Base-by-base conservation (phyloP, 2,329 filamentous ascomycete genomes). In the Truncatella angustata region DNA sequence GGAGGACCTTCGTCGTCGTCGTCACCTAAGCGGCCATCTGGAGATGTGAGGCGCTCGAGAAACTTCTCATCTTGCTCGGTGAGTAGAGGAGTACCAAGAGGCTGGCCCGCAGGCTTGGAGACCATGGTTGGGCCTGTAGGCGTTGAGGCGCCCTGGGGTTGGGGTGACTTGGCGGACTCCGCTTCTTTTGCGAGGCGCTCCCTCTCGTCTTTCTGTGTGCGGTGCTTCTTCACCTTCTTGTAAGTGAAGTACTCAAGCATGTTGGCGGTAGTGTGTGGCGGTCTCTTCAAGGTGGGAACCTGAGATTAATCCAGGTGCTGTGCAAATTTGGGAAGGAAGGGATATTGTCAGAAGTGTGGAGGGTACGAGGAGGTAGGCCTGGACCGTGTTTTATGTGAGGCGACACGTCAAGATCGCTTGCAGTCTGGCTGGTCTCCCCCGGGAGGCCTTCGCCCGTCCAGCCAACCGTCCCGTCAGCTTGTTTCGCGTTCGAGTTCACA, bases 221-320 rank as follows among this genome's bases (percentile, higher is more conserved):
- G 76, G 64, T 79, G 70, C 68, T 85, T 83, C 71, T 85, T 86
- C 63, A 77, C 71, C 66, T 85, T 86, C 65, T 81, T 85, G 71
- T 78, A 80, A 32, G 75, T 70, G 58, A 86, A 79, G 66, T 82
- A 86, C 66, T 86, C 82, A 55, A 86, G 63, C 84, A 87, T 87
- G 45, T 57, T 72, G 62, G 44, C 43, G 56, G 50, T 36, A n/a
- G 12, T n/a, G 28, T 51, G 18, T 36, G 24, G 52, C 21, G 44
- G 7, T 35, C 28, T 23, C n/a, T 20, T 16, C n/a, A 12, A 10
- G 20, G 43, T 30, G 28, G n/a, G 26, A 32, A 32, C 28, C 7
- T 14, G 7, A 7, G 28, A 32, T 39, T 10, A 16, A 21, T 16
- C 16, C 9, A 9, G 16, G 14, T 39, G n/a, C n/a, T n/a, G n/a